phyloP scores from a whole-genome alignment of 169 alveolate genomes.

The Plasmodium gonderi region DNA sequence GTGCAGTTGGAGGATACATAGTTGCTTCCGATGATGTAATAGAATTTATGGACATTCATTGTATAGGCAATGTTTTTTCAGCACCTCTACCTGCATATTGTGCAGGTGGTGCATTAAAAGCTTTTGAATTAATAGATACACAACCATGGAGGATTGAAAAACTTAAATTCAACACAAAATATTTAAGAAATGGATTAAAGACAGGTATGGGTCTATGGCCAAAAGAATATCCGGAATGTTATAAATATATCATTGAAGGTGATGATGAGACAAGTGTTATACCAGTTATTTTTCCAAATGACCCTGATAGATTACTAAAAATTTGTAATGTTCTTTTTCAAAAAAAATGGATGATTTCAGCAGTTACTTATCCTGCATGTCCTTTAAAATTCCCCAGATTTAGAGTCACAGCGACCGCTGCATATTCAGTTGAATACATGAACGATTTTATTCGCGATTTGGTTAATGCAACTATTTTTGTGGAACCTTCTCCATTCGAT shows the following conservation, averaged over 20 bases:
- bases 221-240: slow-evolving; percentile 80
- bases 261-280: slow-evolving; percentile 82
- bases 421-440: slow-evolving; percentile 78
- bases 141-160: slow-evolving; percentile 80
- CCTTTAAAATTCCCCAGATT: slow-evolving; percentile 82
- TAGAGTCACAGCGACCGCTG: slow-evolving; percentile 85
- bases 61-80: slow-evolving; percentile 85
- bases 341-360: slow-evolving; percentile 79
- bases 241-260: slow-evolving; percentile 81
- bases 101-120: slow-evolving; percentile 86
- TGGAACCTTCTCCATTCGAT: slow-evolving; percentile 76
- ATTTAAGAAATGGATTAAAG: slow-evolving; percentile 77
- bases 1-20: slow-evolving; percentile 86
- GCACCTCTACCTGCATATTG: slow-evolving; percentile 86
- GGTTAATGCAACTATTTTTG: slow-evolving; percentile 77
- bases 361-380: slow-evolving; percentile 86
- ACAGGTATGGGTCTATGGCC: slow-evolving; percentile 85
- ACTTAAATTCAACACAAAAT: slow-evolving; percentile 77
- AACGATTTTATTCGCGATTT: slow-evolving; percentile 80
- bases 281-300: slow-evolving; percentile 84
- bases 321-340: slow-evolving; percentile 70
- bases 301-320: slow-evolving; percentile 79
- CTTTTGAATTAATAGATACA: slow-evolving; percentile 80
- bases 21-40: slow-evolving; percentile 79
- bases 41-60: slow-evolving; percentile 84